Percentiles rank a stretch among this genome's conserved stretches.
phyloP scores from a whole-genome alignment of 306 rosid species.

The cucumber (Cucumis sativus) region DNA sequence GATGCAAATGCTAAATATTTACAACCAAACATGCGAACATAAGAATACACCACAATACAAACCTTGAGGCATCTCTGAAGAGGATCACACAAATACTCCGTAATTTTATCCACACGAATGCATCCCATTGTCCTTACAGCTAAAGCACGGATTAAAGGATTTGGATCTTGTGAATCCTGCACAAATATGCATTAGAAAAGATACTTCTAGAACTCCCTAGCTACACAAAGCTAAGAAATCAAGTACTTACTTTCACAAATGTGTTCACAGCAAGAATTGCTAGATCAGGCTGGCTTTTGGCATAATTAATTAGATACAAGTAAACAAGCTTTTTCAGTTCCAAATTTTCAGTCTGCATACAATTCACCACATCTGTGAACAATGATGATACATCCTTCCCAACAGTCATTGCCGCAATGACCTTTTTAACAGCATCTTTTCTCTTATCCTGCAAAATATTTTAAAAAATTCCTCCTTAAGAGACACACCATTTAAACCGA shows the following conservation, averaged over 20 bases:
- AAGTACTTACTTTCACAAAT: constrained; percentile 75
- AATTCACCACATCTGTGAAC: constrained; percentile 96
- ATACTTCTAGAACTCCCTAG: not conserved
- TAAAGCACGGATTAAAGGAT: constrained; percentile 94
- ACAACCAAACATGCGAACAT: not conserved
- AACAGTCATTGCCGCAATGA: constrained; percentile 98
- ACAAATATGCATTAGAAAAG: constrained; percentile 11
- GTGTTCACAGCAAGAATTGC: constrained; percentile 98
- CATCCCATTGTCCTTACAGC: constrained; percentile 99
- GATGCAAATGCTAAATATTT: not conserved
- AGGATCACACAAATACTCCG: constrained; percentile 96
- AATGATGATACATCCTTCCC: constrained; percentile 97
- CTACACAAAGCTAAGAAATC: not conserved
- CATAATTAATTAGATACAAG: constrained; percentile 87
- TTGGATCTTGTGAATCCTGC: constrained; percentile 99
- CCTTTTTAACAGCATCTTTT: constrained; percentile 99
- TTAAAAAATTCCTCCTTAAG: not conserved
- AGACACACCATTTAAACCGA: not conserved
- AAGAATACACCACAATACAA: constrained; percentile 23
- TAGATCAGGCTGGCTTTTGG: constrained; percentile 98
- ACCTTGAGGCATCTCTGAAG: constrained; percentile 99
- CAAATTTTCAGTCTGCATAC: constrained; percentile 98
- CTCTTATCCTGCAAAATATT: constrained; percentile 67
- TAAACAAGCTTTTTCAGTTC: constrained; percentile 95
- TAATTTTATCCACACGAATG: constrained; percentile 98